phyloP scores from a whole-genome alignment of 2,329 filamentous ascomycete genomes.

The Colletotrichum higginsianum region DNA sequence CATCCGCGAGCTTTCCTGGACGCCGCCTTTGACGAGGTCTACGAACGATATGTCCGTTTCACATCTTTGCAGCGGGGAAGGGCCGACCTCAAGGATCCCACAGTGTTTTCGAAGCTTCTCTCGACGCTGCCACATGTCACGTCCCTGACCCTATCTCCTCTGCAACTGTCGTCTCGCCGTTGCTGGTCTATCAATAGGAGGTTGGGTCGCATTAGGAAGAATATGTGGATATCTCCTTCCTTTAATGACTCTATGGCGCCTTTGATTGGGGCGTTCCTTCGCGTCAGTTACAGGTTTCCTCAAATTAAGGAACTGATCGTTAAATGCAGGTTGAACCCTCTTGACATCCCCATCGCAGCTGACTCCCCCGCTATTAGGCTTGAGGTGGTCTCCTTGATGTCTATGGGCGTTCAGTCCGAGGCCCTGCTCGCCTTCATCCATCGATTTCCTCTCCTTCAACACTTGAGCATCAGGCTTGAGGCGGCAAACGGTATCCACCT shows the following conservation, averaged over 20 bases:
- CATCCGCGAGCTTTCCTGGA: neutral
- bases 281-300: neutral
- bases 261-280: conserved; percentile 1
- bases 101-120: too few species aligned
- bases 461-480: conserved; percentile 11
- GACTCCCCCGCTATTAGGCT: neutral
- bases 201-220: neutral
- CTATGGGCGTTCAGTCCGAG: too few species aligned
- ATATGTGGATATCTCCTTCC: conserved; percentile 20
- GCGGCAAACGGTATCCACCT: neutral
- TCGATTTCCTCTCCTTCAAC: conserved; percentile 8
- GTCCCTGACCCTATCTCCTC: neutral
- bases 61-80: neutral
- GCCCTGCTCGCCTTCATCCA: too few species aligned
- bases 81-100: too few species aligned
- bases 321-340: neutral
- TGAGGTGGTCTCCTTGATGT: conserved; percentile 1
- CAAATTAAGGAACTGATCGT: neutral
- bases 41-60: neutral
- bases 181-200: neutral
- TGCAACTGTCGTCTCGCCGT: neutral
- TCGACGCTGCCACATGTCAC: neutral
- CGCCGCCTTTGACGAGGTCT: neutral
- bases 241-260: conserved; percentile 15
- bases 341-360: neutral